Base-by-base conservation (phyloP, 2,329 filamentous ascomycete species). In the Talaromyces sp. region DNA sequence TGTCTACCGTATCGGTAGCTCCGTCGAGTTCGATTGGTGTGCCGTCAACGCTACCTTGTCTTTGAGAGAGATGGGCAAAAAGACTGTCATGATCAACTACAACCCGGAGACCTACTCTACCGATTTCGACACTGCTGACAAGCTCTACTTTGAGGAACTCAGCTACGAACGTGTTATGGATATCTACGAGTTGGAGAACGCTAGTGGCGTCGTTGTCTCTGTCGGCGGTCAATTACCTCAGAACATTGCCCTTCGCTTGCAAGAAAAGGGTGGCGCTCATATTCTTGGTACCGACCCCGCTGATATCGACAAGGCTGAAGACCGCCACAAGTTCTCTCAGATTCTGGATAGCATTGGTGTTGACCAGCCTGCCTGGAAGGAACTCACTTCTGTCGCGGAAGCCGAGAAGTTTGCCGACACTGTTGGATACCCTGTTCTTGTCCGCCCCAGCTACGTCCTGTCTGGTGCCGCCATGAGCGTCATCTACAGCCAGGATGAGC, bases 391-490 rank as follows among this genome's bases (percentile, higher is more conserved):
- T 16, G 91, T 94, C 67, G 82, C 89, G 68, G 95, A 91, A 22
- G 95, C 93, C n/a, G 90, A 93, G 81, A 82, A 86, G 68, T 99
- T 98, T 72, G 93, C 93, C 60, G 83, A 92, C 13, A 82, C 87
- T 71, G 95, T 98, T 68, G 89, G 90, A 69, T 99, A 97, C 81
- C 95, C 95, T 19, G 95, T 99, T 47, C 87, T 99, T 60, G 94
- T 98, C 69, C 92, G 95, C 67, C 95, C 95, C 59, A 92, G 88
- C 72, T 99, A 99, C 78, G 95, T 99, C 63, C 89, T 99, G 59
- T 98, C 95, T 39, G 95, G 95, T 77, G 95, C 95, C 71, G 95
- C 95, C 74, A 99, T 99, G 95, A 98, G 92, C 62, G 95, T 98
- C 72, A 97, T 99, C 73, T 89, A 87, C 76, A 91, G 89, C 78